Evolutionary conservation across 2,329 filamentous ascomycete genomes (phyloP), one percentile per base, ranked within the genome.

Genomic region (Xylariaceae sp.): DNA sequence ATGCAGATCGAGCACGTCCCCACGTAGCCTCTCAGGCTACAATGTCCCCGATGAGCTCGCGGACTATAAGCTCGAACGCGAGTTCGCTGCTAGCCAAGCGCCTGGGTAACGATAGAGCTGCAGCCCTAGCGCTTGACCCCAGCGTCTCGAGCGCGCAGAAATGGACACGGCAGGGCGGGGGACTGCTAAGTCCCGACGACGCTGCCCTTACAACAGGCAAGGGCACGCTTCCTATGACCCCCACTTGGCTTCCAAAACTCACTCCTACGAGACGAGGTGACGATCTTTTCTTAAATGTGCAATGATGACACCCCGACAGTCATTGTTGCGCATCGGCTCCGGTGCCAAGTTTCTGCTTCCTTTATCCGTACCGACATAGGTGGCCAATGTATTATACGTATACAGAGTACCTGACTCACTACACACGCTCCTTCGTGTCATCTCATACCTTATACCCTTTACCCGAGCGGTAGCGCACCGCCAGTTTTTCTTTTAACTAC

Each of bases 221-320:
- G 42, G 53, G 54, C 28, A 60, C 54, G 7, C 61, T 76, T 40
- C 76, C 77, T 1, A 68, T 66, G 34, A 79, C 77, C 36, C 82
- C 83, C 0, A 76, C 76, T 1, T 86, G 84, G 83, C 74, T 83
- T 59, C 85, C 85, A 3, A 79, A 77, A 58, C 63, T 89, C 60
- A 89, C 86, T 42, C 87, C 87, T 2, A 84, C 82, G 51, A 73
- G 84, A 54, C 76, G 82, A 45, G 86, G 87, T 0, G 81, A 86
- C 22, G 84, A 89, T 64, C 63, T 89, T 53, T 86, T 80, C 58
- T 63, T 84, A 59, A 78, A 79, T 58, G 79, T 84, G 55, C 74
- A 76, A 54, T 82, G 58, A 66, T 42, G 18, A 31, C 16, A 16
- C 16, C 16, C 13, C 16, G 34, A 38, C 34, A 13, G 9, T 9